Evolutionary conservation across 257 asterid genomes (phyloP).

Genomic region (Nicotiana paniculata): DNA sequence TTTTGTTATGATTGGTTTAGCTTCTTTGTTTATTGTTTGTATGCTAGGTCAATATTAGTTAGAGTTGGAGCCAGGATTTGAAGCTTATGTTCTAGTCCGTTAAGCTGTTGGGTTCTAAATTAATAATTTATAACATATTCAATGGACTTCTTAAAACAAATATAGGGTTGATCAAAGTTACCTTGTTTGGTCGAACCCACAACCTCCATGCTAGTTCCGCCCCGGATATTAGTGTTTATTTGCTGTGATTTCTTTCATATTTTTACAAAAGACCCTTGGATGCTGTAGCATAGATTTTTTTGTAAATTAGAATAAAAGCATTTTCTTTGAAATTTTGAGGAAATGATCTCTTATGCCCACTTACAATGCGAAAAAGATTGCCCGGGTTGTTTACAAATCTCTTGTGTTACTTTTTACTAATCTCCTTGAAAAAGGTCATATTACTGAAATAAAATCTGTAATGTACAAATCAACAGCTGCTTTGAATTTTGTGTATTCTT

Average conservation of each 20-base stretch:
- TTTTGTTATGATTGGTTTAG: background rate
- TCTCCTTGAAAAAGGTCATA: no score
- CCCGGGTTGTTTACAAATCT: no score
- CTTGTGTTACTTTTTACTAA: no score
- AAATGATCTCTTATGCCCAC: no score
- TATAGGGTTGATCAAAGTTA: background rate
- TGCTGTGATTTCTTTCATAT: background rate
- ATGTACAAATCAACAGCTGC: background rate
- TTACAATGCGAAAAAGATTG: no score
- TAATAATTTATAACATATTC: no score
- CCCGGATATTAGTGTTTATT: background rate
- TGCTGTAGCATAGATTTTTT: background rate
- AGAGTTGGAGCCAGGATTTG: background rate
- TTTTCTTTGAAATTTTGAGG: no score
- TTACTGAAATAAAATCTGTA: no score
- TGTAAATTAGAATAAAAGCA: background rate
- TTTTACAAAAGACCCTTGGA: background rate
- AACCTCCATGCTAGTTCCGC: no score
- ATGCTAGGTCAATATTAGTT: background rate
- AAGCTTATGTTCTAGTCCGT: background rate
- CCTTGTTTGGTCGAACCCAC: rapidly evolving
- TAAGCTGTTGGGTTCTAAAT: background rate
- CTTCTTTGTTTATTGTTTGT: background rate
- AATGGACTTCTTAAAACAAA: background rate
- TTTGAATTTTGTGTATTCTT: background rate